Conservation (phyloP, 1,284 basidiomycete genomes). For the Ceraceosorus guamensis region DNA sequence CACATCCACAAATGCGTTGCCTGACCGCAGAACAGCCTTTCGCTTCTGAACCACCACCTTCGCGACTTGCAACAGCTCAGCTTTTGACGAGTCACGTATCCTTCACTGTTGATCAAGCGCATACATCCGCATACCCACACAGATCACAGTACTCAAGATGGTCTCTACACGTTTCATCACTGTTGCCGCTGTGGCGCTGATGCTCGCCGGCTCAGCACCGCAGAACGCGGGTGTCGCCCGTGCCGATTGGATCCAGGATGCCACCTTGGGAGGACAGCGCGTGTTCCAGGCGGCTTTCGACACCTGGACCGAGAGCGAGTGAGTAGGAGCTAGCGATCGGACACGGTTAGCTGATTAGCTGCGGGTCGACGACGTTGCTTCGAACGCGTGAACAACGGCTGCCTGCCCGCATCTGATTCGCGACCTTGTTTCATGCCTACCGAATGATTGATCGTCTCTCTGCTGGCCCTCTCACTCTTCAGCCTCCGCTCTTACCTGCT, state of each 20-base stretch:
- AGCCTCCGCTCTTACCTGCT: conserved; percentile 44
- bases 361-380: neutral
- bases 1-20: no score
- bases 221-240: conserved; percentile 13
- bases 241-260: conserved; percentile 34
- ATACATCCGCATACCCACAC: no score
- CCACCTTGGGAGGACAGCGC: conserved; percentile 26
- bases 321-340: neutral
- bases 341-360: neutral
- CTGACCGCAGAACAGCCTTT: no score
- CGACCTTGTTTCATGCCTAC: conserved; percentile 2
- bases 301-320: conserved; percentile 38
- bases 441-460: neutral
- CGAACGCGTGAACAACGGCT: neutral
- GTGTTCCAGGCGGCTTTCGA: conserved; percentile 39
- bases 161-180: conserved; percentile 19
- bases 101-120: no score
- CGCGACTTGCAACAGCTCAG: no score
- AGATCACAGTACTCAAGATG: no score
- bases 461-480: conserved; percentile 12
- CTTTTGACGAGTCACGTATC: no score
- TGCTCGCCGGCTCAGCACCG: conserved; percentile 29
- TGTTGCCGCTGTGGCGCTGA: conserved; percentile 30
- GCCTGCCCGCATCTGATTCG: neutral
- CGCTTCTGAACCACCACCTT: no score